Percentiles rank a stretch among this genome's conserved stretches.
phyloP scores from a whole-genome alignment of 108 stramenopile genomes.

The Bacterosira constricta region DNA sequence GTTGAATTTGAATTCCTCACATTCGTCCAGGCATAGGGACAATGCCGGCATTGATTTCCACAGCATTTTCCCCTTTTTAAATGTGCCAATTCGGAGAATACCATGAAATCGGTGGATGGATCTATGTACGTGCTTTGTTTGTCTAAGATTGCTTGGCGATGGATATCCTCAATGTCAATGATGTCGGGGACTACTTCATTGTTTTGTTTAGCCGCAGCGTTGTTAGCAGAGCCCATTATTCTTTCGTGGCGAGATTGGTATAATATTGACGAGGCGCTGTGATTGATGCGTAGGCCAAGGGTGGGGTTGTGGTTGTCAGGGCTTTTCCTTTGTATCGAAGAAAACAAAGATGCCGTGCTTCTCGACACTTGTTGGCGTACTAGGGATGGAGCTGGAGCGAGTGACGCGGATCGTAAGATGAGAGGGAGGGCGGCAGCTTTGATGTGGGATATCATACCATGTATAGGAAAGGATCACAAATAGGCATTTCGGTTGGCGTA shows the following conservation, averaged over 20 bases:
- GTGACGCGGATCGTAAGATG: background rate
- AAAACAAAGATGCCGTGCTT: background rate
- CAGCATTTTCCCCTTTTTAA: slow-evolving; percentile 89
- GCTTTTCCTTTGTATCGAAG: background rate
- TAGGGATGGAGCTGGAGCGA: background rate
- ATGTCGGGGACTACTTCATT: slow-evolving; percentile 4
- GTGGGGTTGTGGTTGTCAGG: background rate
- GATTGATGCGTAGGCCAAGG: background rate
- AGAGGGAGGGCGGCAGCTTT: background rate
- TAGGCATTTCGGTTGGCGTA: too few species aligned
- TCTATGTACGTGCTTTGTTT: slow-evolving; percentile 81
- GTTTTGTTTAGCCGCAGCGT: background rate
- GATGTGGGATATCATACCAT: background rate
- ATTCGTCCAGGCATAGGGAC: slow-evolving; percentile 89
- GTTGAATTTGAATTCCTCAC: slow-evolving; percentile 41
- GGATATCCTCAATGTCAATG: slow-evolving; percentile 80
- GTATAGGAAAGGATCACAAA: background rate
- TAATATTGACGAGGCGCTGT: background rate
- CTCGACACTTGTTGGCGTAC: background rate
- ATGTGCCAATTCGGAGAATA: slow-evolving; percentile 89
- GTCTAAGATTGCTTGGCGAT: slow-evolving; percentile 54
- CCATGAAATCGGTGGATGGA: slow-evolving; percentile 85
- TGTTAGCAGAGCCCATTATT: slow-evolving; percentile 24
- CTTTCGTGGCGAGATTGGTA: background rate
- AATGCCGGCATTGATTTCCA: slow-evolving; percentile 93